Conservation (phyloP, 495 filamentous ascomycete species). For the Podospora australis region DNA sequence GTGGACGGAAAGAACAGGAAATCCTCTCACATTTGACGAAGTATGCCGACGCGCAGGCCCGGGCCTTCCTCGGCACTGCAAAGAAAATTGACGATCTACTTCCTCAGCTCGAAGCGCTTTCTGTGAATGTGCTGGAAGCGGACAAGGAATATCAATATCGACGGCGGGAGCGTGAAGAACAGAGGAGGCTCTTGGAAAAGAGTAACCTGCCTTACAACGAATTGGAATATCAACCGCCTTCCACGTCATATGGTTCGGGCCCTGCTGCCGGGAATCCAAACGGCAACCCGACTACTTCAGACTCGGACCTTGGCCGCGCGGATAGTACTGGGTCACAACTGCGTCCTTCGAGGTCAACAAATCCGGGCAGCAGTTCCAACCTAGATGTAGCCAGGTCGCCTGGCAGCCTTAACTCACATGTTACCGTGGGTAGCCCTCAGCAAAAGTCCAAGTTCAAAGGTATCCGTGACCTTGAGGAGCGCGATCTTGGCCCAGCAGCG, state of each 20-base stretch:
- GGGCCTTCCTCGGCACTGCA: constrained; percentile 70
- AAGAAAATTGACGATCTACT: constrained; percentile 83
- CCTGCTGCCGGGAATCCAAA: constrained; percentile 29
- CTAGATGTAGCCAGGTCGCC: constrained; percentile 39
- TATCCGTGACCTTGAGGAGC: constrained; percentile 84
- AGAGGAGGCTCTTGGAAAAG: constrained; percentile 82
- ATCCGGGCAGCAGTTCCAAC: constrained; percentile 15
- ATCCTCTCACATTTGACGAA: constrained; percentile 92
- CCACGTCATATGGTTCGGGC: constrained; percentile 21
- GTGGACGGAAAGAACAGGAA: constrained; percentile 95
- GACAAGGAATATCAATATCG: constrained; percentile 96
- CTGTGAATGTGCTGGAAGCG: constrained; percentile 78
- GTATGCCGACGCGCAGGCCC: constrained; percentile 87
- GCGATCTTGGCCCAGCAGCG: constrained; percentile 46
- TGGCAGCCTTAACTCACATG: constrained; percentile 33
- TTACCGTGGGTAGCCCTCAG: constrained; percentile 39
- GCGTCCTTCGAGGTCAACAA: constrained; percentile 35
- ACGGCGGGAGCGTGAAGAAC: constrained; percentile 87
- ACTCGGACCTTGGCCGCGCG: constrained; percentile 60
- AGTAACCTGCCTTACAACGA: constrained; percentile 76
- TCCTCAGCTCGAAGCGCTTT: constrained; percentile 88
- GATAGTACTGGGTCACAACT: constrained; percentile 68
- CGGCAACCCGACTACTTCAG: constrained; percentile 40
- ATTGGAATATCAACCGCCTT: constrained; percentile 43
- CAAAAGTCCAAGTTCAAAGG: constrained; percentile 72